These are phyloP conservation scores for Phaeosphaeriaceae sp. DNA, from an alignment of 2,329 filamentous ascomycete species.

Conservation along the genomic window DNA sequence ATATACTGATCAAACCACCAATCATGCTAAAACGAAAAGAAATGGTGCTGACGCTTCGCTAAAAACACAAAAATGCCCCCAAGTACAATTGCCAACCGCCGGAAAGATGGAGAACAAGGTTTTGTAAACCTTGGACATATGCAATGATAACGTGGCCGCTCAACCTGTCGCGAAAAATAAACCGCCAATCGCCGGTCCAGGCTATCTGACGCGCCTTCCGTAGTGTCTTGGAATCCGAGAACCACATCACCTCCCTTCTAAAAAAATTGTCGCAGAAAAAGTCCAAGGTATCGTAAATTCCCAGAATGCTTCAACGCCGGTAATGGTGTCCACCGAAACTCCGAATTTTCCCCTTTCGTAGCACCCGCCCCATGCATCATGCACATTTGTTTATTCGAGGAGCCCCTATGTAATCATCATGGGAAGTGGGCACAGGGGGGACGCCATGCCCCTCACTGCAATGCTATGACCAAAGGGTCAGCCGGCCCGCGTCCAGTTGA, in stretches of 20 bases:
- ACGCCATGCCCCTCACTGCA: constrained; percentile 5
- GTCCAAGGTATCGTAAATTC: constrained; percentile 40
- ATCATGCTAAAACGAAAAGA: not conserved
- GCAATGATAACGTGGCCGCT: not conserved
- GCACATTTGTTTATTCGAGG: not conserved
- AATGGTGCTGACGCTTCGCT: constrained; percentile 15
- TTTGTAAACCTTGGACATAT: not conserved
- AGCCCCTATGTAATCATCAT: not conserved
- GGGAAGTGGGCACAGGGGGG: not conserved
- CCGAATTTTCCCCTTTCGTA: constrained; percentile 29
- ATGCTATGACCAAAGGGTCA: constrained; percentile 2
- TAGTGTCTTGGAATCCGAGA: not conserved
- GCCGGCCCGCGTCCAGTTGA: constrained; percentile 5
- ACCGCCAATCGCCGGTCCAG: not conserved
- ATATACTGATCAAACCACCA: constrained; percentile 22
- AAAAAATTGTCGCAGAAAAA: constrained; percentile 14
- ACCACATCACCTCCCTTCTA: not conserved
- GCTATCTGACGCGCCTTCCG: not conserved
- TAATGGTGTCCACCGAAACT: constrained; percentile 33
- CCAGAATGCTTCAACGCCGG: constrained; percentile 35
- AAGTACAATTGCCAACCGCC: constrained; percentile 1
- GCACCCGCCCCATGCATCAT: not conserved
- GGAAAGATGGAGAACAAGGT: constrained; percentile 1
- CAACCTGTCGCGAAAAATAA: not conserved
- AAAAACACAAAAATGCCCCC: constrained; percentile 11